Conservation (phyloP, 2,329 filamentous ascomycete genomes). For the Orbilia quercus region DNA sequence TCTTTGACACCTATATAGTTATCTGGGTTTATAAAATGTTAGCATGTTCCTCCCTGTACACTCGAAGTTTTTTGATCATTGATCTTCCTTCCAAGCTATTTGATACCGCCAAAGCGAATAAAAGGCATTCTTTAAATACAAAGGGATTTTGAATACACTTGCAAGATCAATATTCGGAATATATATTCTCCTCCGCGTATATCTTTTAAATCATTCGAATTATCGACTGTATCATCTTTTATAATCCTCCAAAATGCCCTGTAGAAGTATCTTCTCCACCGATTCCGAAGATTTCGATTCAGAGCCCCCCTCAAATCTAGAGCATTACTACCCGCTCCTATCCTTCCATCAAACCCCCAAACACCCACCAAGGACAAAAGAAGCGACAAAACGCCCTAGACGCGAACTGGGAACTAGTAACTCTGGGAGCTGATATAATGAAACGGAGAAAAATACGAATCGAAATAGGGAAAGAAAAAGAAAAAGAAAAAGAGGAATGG, state of each 20-base stretch:
- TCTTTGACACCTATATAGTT: too few species aligned
- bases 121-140: too few species aligned
- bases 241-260: slow-evolving; percentile 5
- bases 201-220: too few species aligned
- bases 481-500: slow-evolving; percentile 17
- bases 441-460: slow-evolving; percentile 14
- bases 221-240: too few species aligned
- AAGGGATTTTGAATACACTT: neutral
- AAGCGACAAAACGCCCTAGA: neutral
- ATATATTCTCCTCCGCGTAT: too few species aligned
- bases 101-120: too few species aligned
- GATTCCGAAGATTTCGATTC: neutral
- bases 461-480: slow-evolving; percentile 15
- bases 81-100: too few species aligned
- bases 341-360: slow-evolving; percentile 7
- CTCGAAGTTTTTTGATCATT: too few species aligned
- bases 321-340: neutral
- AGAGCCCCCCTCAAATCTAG: neutral
- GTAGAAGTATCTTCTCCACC: slow-evolving; percentile 9
- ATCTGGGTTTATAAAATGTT: too few species aligned
- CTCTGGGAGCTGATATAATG: slow-evolving; percentile 5
- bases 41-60: too few species aligned
- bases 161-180: too few species aligned
- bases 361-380: neutral
- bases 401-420: slow-evolving; percentile 13